Evolutionary conservation across 345 rosid species (phyloP), one percentile per base, ranked within the genome.

Genomic region (Zanthoxylum bungeanum): DNA sequence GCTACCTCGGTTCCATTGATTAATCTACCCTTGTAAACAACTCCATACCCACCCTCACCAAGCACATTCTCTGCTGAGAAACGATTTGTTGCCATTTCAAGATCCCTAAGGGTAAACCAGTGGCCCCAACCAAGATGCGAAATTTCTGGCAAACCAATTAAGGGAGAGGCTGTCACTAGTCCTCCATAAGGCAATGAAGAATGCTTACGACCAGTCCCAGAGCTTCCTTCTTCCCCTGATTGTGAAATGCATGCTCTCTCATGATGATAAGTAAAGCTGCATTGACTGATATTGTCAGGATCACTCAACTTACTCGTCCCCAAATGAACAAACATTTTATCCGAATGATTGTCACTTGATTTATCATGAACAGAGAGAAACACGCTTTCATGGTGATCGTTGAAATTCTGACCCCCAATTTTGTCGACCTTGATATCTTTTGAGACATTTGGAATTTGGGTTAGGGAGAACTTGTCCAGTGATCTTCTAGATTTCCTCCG

Each of bases 61-160:
- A 95, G 75, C 47, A 95, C 90, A 86, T 95, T 91, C 73, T 87
- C 93, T 0, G 90, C 75, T 11, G 91, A 71, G 74, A 95, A 95
- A 59, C 83, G 89, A 69, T 81, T 82, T 17, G 99, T 92, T 0
- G 99, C 97, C 40, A 85, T 82, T 79, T 95, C 85, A 65, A 95
- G 97, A 81, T 95, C 99, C 80, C 99, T 82, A 46, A 92, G 98
- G 70, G 99, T 95, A 79, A 95, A 95, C 97, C 98, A 92, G 69
- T 95, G 98, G 47, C 99, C 99, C 99, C 99, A 95, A 49, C 99
- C 99, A 77, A 95, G 98, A 74, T 91, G 99, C 0, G 99, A 92
- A 76, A 83, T 63, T 79, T 92, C 98, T 2, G 99, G 98, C 82
- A 95, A 80, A 70, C 98, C 99, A 76, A 95, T 66, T 78, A 92